Conservation (phyloP, 176 grass and related monocot genomes). For the Thalia dealbata region DNA sequence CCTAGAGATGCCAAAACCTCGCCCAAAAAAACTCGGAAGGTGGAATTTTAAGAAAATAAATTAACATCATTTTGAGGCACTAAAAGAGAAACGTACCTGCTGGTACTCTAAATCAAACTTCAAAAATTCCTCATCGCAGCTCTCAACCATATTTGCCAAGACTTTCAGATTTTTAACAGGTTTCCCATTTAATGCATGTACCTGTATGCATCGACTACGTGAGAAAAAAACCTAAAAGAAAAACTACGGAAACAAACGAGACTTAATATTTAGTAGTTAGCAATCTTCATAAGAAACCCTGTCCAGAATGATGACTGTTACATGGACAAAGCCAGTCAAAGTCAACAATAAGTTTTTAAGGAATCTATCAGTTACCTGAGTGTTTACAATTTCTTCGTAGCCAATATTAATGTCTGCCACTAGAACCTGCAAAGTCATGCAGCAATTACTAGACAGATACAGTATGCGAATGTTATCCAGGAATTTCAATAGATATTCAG, state of each 20-base stretch:
- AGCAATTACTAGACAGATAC: conserved; percentile 5
- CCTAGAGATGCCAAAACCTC: too few species aligned
- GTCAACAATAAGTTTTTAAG: neutral
- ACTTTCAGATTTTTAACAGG: conserved; percentile 71
- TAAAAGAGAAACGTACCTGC: conserved; percentile 46
- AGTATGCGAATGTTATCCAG: neutral
- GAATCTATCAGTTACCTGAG: conserved; percentile 44
- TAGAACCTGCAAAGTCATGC: conserved; percentile 50
- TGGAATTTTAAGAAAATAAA: neutral
- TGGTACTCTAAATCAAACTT: conserved; percentile 93
- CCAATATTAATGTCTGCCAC: conserved; percentile 99
- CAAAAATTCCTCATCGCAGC: conserved; percentile 56
- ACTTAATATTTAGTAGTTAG: neutral
- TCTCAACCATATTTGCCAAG: conserved; percentile 83
- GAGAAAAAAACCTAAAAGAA: neutral
- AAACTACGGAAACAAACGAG: neutral
- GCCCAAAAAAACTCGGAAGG: too few species aligned
- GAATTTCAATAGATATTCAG: neutral
- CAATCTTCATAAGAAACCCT: conserved; percentile 4
- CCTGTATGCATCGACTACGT: conserved; percentile 31
- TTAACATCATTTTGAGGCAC: neutral
- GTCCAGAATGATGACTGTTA: neutral
- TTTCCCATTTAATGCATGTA: conserved; percentile 66
- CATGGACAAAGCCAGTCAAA: neutral
- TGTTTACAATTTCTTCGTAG: conserved; percentile 96